phyloP scores from a whole-genome alignment of 2,329 filamentous ascomycete genomes.

The Verticillium klebahnii region DNA sequence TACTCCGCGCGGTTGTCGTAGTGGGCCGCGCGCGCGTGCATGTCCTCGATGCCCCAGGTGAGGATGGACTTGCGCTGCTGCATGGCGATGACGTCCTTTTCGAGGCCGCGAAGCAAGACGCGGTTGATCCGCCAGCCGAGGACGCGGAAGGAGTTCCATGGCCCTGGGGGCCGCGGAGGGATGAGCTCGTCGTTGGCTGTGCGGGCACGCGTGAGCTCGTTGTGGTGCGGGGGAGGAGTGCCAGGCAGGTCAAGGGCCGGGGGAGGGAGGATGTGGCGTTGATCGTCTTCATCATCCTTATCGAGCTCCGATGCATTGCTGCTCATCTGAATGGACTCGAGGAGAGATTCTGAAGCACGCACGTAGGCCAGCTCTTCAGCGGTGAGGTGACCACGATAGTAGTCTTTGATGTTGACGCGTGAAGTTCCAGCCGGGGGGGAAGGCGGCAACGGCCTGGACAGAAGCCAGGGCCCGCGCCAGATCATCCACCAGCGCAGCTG shows the following conservation, averaged over 20 bases:
- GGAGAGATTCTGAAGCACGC: slow-evolving; percentile 26
- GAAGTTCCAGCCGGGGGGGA: slow-evolving; percentile 29
- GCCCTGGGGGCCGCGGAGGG: slow-evolving; percentile 27
- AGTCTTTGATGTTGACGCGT: slow-evolving; percentile 41
- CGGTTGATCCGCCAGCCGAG: slow-evolving; percentile 34
- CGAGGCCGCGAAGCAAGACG: slow-evolving; percentile 39
- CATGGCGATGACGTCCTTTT: slow-evolving; percentile 41
- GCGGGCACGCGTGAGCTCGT: slow-evolving; percentile 1
- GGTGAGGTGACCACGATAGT: slow-evolving; percentile 44
- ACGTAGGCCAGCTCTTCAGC: slow-evolving; percentile 36
- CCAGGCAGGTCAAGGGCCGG: slow-evolving; percentile 18
- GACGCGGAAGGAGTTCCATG: slow-evolving; percentile 36
- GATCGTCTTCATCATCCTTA: slow-evolving; percentile 21
- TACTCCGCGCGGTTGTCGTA: slow-evolving; percentile 51
- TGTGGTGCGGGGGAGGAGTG: slow-evolving; percentile 5
- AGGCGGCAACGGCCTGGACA: slow-evolving; percentile 29
- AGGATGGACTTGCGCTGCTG: slow-evolving; percentile 44
- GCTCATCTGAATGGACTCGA: slow-evolving; percentile 24
- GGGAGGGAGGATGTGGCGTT: slow-evolving; percentile 22
- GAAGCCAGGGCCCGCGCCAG: slow-evolving; percentile 41
- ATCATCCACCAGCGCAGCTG: slow-evolving; percentile 43
- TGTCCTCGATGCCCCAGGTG: slow-evolving; percentile 40
- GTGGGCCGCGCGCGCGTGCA: slow-evolving; percentile 43
- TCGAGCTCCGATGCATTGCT: slow-evolving; percentile 17
- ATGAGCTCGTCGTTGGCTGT: slow-evolving; percentile 15